Base-by-base conservation (phyloP, 192 early-diverging fungal genomes). In the Coemansia sp. region DNA sequence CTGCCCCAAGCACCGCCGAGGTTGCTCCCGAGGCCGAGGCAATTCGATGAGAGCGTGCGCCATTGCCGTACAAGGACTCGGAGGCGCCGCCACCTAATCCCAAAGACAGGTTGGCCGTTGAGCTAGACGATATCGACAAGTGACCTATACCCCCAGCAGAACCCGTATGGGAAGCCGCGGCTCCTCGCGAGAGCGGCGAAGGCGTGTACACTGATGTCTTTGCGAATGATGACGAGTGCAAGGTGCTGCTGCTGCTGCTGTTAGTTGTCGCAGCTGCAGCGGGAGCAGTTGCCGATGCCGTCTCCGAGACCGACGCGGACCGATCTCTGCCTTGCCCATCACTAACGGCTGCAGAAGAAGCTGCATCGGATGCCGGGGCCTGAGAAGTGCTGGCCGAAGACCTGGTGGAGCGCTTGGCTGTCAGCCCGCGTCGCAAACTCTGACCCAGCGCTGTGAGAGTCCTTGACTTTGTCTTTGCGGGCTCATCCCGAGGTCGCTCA, bases 401-500 rank as follows among this genome's bases (percentile, higher is more conserved):
- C 49, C 61, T 72, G 40, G 36, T 48, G 23, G 63, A 66, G 51
- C 63, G 61, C 32, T 58, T 63, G 3, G 71, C 60, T 3, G 73
- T 77, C 50, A 77, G 63, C 2, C 67, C 67, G 39, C 73, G 67
- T 4, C 73, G 66, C 63, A 77, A 52, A 17, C 66, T 70, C 56
- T 70, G 66, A 21, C 73, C 67, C 3, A 77, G 51, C 3, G 67
- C 63, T n/a, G 58, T 65, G 35, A 70, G 46, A 30, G 62, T 60
- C 34, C 58, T 57, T 14, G 67, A 59, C 59, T 66, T 70, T 66
- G 66, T 56, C 58, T 70, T 77, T 49, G 67, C 45, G 27, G 73
- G 34, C 57, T 77, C 73, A 54, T 68, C 73, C 51, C 63, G 73
- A 56, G 65, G 48, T n/a, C 73, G 66, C 37, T 68, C 73, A 65